These are phyloP conservation scores for Coemansia umbellata DNA, from an alignment of 192 early-diverging fungal species.

Conservation along the genomic window DNA sequence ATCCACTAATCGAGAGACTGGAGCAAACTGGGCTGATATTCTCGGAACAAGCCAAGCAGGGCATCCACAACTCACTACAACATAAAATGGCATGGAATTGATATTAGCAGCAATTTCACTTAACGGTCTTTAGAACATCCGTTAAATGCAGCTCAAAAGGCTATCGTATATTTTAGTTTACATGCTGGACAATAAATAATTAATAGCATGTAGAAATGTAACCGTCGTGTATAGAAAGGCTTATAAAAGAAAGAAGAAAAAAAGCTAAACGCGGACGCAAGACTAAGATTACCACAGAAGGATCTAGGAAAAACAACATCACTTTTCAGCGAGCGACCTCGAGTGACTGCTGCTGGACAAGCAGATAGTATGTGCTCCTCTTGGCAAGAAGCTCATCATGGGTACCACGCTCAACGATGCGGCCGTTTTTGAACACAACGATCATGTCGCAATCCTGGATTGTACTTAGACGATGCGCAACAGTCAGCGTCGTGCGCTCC, in stretches of 20 bases:
- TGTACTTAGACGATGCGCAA: constrained; percentile 57
- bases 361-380: constrained; percentile 56
- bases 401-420: constrained; percentile 62
- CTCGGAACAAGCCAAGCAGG: constrained; percentile 45
- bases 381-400: constrained; percentile 59
- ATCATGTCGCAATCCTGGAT: constrained; percentile 14
- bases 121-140: no score
- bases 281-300: no score
- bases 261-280: no score
- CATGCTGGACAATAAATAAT: no score
- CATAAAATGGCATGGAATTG: constrained; percentile 36
- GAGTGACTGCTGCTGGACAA: constrained; percentile 63
- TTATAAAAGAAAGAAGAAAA: no score
- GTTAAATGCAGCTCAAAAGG: no score
- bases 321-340: constrained; percentile 30
- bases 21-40: constrained; percentile 62
- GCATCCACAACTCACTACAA: constrained; percentile 38
- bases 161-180: no score
- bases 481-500: constrained; percentile 68
- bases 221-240: no score
- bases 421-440: constrained; percentile 8
- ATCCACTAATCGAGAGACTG: constrained; percentile 64
- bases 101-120: no score
- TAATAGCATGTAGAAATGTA: no score
- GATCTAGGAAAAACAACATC: no score